Percentiles rank a stretch among this genome's conserved stretches.
Evolutionary conservation across 2,329 filamentous ascomycete genomes (phyloP).

Genomic region (Didymellaceae sp.): DNA sequence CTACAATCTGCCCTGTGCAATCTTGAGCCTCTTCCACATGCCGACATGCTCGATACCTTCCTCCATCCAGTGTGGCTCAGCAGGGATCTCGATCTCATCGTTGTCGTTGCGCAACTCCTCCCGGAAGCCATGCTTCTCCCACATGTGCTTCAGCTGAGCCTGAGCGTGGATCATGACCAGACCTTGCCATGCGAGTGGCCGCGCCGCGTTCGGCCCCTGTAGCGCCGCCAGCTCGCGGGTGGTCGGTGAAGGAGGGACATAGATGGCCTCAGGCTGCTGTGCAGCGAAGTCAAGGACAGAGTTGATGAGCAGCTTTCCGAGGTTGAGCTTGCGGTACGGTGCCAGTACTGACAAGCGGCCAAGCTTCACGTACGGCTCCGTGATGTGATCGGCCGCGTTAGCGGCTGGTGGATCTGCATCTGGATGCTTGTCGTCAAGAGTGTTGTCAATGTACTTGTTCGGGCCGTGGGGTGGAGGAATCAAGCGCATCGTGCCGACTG

Average conservation of each 20-base stretch:
- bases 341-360: conserved; percentile 76
- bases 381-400: conserved; percentile 59
- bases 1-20: conserved; percentile 38
- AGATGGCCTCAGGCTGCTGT: conserved; percentile 60
- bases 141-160: conserved; percentile 67
- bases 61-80: conserved; percentile 69
- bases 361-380: conserved; percentile 82
- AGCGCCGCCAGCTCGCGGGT: conserved; percentile 52
- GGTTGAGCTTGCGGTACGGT: conserved; percentile 68
- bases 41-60: conserved; percentile 85
- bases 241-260: conserved; percentile 48
- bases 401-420: conserved; percentile 35
- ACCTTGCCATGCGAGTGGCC: conserved; percentile 69
- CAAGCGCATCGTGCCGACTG: conserved; percentile 78
- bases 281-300: conserved; percentile 72
- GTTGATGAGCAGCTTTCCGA: conserved; percentile 71
- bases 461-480: conserved; percentile 79
- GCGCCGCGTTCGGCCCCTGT: conserved; percentile 51
- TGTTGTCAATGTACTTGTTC: conserved; percentile 60
- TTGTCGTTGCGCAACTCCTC: conserved; percentile 72
- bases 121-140: conserved; percentile 74
- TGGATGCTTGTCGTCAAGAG: conserved; percentile 27
- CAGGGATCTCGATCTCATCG: conserved; percentile 38
- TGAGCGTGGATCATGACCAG: conserved; percentile 83
- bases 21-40: conserved; percentile 70